Conservation (phyloP, 1,284 basidiomycete species). For the Pseudozyma hubeiensis region DNA sequence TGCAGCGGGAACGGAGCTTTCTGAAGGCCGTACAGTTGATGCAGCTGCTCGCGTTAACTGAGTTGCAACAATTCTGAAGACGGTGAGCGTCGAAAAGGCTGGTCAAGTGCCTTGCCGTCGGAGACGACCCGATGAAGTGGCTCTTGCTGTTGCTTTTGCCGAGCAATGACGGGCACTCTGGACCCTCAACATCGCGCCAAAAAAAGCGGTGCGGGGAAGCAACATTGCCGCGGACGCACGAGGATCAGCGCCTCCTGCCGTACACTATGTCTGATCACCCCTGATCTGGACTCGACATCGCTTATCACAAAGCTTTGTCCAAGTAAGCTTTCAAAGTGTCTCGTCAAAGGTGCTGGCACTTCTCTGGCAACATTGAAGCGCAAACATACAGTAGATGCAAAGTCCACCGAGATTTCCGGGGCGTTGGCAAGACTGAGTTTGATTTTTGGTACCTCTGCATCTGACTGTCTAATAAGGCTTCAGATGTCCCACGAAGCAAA, state of each 20-base stretch:
- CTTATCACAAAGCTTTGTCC: slow-evolving; percentile 15
- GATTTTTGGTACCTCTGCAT: too few species aligned
- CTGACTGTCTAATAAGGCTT: too few species aligned
- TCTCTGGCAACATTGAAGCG: neutral
- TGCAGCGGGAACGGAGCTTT: neutral
- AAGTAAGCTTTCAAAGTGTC: slow-evolving; percentile 13
- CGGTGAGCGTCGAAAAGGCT: neutral
- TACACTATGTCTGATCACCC: neutral
- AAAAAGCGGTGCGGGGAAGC: slow-evolving; percentile 7
- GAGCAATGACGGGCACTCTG: too few species aligned
- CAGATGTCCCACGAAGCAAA: too few species aligned
- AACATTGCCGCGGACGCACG: slow-evolving; percentile 1
- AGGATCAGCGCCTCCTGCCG: neutral
- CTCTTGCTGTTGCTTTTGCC: neutral
- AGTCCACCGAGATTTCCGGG: too few species aligned
- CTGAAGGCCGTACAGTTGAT: neutral
- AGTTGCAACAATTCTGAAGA: neutral
- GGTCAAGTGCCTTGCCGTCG: slow-evolving; percentile 8
- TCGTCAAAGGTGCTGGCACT: neutral
- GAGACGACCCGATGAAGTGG: slow-evolving; percentile 1
- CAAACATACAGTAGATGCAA: too few species aligned
- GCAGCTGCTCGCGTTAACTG: neutral
- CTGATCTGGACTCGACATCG: neutral
- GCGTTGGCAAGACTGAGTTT: too few species aligned
- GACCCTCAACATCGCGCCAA: neutral